Base-by-base conservation (phyloP, 2,329 filamentous ascomycete species). In the Fonsecaea erecta region DNA sequence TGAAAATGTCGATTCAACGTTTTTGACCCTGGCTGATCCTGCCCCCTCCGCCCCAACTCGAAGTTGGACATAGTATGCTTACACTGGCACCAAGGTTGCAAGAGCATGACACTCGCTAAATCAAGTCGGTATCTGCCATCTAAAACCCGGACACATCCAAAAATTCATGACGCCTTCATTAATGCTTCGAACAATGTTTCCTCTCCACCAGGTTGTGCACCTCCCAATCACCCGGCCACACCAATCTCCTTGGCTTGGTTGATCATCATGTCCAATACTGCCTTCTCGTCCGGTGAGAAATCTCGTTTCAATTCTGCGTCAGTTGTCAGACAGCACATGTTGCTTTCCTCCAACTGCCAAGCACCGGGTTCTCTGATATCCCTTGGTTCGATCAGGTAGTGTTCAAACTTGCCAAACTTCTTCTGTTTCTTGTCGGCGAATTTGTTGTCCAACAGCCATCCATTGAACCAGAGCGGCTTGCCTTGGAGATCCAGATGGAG, bases 391-490 rank as follows among this genome's bases (percentile, higher is more conserved):
- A 71, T 69, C 12, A 72, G 69, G 40, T 72, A 72, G 48, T 64
- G 60, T 32, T 77, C 71, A 66, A 81, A 81, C 4, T 72, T 71
- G 32, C 73, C 74, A 46, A 78, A 77, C 52, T 74, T 71, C 58
- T 74, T 75, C 60, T 75, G 70, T 34, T 75, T 71, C 46, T 73
- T 72, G 21, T 75, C 73, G n/a, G 75, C 74, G 66, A 78, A 81
- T 63, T 82, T 82, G 71, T 78, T 79, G 43, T 74, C 73, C 6
- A 81, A 62, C 6, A 72, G 68, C 77, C 80, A 81, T 57, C 80
- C 80, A 66, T 82, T 82, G 74, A 81, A 82, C 80, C 80, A 82
- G 1, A 82, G 73, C 0, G 80, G 80, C 59, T 71, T 76, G 26
- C 76, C 78, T 12, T 76, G 73, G 7, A 72, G 53, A 60, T 79